A percentile compares a stretch with the other conserved stretches of the same genome.
phyloP scores from a whole-genome alignment of 495 filamentous ascomycete species.

The Talaromyces adpressus region DNA sequence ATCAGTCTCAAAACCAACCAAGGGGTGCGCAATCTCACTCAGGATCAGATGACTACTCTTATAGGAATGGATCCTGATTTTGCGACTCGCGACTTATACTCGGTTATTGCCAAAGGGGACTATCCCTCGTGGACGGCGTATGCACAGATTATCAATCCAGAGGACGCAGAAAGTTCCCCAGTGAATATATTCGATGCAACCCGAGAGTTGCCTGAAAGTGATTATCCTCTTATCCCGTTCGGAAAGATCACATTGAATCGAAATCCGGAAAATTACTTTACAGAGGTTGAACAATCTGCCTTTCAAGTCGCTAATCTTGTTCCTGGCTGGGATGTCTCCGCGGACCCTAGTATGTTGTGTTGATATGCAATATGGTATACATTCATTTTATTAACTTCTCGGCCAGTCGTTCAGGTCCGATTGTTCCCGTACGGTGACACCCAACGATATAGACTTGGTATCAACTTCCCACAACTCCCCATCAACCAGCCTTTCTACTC shows the following conservation, averaged over 20 bases:
- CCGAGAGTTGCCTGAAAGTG: constrained; percentile 33
- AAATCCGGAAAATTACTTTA: constrained; percentile 25
- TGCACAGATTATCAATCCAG: constrained; percentile 45
- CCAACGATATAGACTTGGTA: no score
- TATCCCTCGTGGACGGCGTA: constrained; percentile 39
- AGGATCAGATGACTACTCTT: constrained; percentile 43
- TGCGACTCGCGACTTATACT: constrained; percentile 29
- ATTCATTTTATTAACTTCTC: no score
- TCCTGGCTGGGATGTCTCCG: no score
- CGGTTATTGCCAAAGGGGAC: constrained; percentile 29
- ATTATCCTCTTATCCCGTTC: constrained; percentile 34
- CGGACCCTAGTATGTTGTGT: no score
- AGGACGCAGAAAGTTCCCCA: constrained; percentile 24
- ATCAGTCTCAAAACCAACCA: constrained; percentile 58
- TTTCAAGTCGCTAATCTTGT: no score
- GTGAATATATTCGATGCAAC: constrained; percentile 37
- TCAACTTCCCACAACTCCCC: no score
- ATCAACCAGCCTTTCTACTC: no score
- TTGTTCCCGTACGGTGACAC: no score
- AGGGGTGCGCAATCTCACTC: constrained; percentile 46
- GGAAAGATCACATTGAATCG: constrained; percentile 34
- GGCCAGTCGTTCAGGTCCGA: no score
- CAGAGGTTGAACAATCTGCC: no score
- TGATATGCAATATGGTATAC: no score
- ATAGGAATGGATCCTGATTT: constrained; percentile 41